Percentiles rank a stretch among this genome's conserved stretches.
Evolutionary conservation across 371 early-diverging fungal genomes (phyloP).

Genomic region (Circinella minor): DNA sequence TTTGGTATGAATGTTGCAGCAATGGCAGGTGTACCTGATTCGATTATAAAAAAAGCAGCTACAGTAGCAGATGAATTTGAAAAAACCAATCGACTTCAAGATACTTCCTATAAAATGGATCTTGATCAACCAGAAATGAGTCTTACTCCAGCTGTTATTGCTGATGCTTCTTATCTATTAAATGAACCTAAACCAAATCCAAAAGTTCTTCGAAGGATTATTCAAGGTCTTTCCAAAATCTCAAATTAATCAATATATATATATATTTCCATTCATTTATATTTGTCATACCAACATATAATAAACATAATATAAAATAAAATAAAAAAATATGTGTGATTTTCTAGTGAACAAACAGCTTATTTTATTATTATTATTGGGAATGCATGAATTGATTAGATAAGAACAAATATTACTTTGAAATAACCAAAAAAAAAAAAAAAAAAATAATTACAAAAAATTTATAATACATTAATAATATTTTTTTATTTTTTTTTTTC

Average conservation of each 20-base stretch:
- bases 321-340: no score
- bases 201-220: not conserved
- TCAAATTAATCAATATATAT: not conserved
- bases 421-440: no score
- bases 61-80: slow-evolving; percentile 79
- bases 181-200: not conserved
- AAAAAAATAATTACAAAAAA: no score
- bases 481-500: slow-evolving; percentile 2
- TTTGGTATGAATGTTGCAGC: slow-evolving; percentile 94
- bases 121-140: slow-evolving; percentile 16
- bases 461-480: no score
- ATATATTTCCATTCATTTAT: no score
- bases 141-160: slow-evolving; percentile 10
- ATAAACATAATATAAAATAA: no score
- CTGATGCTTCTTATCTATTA: slow-evolving; percentile 9
- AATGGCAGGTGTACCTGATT: slow-evolving; percentile 92
- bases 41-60: slow-evolving; percentile 67
- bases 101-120: slow-evolving; percentile 35
- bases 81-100: slow-evolving; percentile 37
- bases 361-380: no score
- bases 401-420: no score
- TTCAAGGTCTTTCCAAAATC: slow-evolving; percentile 8
- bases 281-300: no score
- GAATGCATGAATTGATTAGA: no score
- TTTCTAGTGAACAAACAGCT: no score